These are phyloP conservation scores for Trichoderma polysporum DNA, from an alignment of 2,329 filamentous ascomycete genomes.

Conservation along the genomic window DNA sequence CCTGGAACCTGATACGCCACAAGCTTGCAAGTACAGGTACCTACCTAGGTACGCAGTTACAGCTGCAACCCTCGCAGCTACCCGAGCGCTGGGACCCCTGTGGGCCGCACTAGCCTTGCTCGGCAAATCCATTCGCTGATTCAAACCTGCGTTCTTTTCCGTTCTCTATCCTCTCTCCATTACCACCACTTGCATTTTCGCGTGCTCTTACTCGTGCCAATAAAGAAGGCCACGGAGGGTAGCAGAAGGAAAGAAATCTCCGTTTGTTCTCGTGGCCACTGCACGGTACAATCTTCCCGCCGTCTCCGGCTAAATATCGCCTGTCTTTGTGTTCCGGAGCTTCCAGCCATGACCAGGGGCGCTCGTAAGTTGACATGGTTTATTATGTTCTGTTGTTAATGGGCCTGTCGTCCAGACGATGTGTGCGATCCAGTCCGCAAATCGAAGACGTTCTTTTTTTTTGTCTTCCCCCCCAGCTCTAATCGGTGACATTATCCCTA, in stretches of 20 bases:
- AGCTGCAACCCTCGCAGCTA: background rate
- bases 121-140: background rate
- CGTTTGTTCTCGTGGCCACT: background rate
- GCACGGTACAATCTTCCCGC: background rate
- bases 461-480: background rate
- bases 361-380: slow-evolving; percentile 20
- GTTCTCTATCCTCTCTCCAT: background rate
- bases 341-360: slow-evolving; percentile 22
- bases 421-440: background rate
- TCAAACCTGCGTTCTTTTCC: background rate
- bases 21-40: background rate
- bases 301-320: slow-evolving; percentile 1
- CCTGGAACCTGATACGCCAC: too few relatives aligned
- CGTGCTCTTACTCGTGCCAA: background rate
- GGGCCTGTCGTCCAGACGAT: background rate
- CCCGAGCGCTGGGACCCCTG: background rate
- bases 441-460: background rate
- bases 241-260: background rate
- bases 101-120: background rate
- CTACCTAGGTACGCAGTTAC: background rate
- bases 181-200: background rate
- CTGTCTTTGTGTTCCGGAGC: slow-evolving; percentile 4
- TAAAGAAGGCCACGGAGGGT: background rate
- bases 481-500: background rate
- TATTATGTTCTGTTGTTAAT: background rate